Evolutionary conservation across 176 grass and related monocot species (phyloP).

Genomic region (Panicum miliaceum): DNA sequence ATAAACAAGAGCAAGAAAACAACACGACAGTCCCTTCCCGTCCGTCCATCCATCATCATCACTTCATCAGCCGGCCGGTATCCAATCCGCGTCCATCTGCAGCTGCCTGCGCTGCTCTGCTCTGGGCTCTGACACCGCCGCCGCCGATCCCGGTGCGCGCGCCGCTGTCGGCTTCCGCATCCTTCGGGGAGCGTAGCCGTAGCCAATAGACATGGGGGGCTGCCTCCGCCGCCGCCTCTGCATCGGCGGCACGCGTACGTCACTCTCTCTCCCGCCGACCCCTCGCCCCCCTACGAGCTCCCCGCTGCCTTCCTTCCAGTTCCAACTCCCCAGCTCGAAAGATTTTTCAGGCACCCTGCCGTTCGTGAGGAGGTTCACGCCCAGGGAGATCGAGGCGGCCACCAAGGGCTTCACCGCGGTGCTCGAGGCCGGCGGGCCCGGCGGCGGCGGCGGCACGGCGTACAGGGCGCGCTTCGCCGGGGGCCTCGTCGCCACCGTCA

Average conservation of each 20-base stretch:
- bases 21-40: background rate
- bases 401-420: constrained; percentile 75
- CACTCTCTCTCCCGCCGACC: background rate
- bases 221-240: constrained; percentile 40
- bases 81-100: constrained; percentile 6
- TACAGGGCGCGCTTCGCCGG: constrained; percentile 81
- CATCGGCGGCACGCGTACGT: constrained; percentile 45
- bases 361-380: constrained; percentile 69
- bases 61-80: background rate
- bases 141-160: constrained; percentile 18
- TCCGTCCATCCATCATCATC: background rate
- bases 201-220: constrained; percentile 20
- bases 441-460: constrained; percentile 59
- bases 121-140: background rate
- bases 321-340: background rate
- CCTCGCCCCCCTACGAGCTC: background rate
- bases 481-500: constrained; percentile 71
- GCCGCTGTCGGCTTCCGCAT: background rate
- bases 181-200: background rate
- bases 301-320: no score
- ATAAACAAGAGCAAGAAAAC: background rate
- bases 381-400: constrained; percentile 76
- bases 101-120: background rate
- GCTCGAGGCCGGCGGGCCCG: constrained; percentile 47
- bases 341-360: constrained; percentile 49